Conservation (phyloP, 139 green algal genomes). For the Picochlorum sp. region DNA sequence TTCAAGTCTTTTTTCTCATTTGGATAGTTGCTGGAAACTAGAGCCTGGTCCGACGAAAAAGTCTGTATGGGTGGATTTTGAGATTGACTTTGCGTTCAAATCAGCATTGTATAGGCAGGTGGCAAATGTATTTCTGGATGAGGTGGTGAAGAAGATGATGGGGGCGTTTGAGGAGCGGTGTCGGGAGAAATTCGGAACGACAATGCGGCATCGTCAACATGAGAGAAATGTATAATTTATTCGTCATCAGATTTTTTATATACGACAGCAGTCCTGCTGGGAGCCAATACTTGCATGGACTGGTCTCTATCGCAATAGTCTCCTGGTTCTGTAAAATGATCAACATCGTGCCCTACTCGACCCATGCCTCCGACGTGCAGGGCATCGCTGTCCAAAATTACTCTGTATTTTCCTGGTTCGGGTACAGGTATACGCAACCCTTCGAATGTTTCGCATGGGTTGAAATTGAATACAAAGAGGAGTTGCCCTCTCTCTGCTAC, state of each 20-base stretch:
- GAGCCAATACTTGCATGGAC: conserved; percentile 47
- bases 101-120: conserved; percentile 71
- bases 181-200: background rate
- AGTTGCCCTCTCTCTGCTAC: conserved; percentile 89
- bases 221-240: background rate
- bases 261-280: conserved; percentile 46
- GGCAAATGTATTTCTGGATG: conserved; percentile 54
- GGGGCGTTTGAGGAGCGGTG: conserved; percentile 67
- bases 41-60: conserved; percentile 48
- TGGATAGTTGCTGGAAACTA: conserved; percentile 75
- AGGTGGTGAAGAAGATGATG: conserved; percentile 80
- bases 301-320: conserved; percentile 44
- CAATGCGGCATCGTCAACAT: background rate
- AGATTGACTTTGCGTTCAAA: conserved; percentile 83
- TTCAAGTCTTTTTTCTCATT: conserved; percentile 73
- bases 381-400: conserved; percentile 83
- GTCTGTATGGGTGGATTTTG: conserved; percentile 67
- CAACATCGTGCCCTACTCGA: conserved; percentile 51
- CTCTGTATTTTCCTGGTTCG: conserved; percentile 68
- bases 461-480: conserved; percentile 97
- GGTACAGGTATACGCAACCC: conserved; percentile 49
- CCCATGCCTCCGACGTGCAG: conserved; percentile 68
- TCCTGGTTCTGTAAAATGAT: conserved; percentile 62
- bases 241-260: conserved; percentile 36
- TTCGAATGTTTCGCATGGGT: conserved; percentile 57